These are phyloP conservation scores for Entonaema liquescens DNA, from an alignment of 495 filamentous ascomycete genomes.

Conservation along the genomic window DNA sequence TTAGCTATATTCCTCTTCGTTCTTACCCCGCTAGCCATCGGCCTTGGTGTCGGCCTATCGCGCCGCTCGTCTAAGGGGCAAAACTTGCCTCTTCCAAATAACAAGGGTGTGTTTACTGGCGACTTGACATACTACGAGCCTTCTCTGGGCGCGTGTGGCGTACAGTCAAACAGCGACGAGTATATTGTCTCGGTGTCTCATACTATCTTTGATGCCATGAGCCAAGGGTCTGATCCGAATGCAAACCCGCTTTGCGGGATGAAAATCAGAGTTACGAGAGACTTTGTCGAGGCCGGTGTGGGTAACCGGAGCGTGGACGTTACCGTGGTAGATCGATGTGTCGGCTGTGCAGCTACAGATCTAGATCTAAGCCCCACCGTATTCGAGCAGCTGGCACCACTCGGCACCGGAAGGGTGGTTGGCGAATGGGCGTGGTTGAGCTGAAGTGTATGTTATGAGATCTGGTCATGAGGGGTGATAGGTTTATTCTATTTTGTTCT, in stretches of 20 bases:
- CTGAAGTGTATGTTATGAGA: constrained; percentile 4
- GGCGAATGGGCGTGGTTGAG: constrained; percentile 76
- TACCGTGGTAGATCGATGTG: constrained; percentile 78
- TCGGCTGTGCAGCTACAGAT: constrained; percentile 69
- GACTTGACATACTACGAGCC: constrained; percentile 77
- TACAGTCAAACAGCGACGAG: constrained; percentile 59
- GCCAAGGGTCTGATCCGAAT: constrained; percentile 68
- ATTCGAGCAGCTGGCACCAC: constrained; percentile 67
- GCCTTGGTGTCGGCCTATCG: constrained; percentile 46
- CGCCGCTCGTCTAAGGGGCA: constrained; percentile 14
- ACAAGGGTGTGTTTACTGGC: constrained; percentile 62
- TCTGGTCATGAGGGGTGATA: not conserved
- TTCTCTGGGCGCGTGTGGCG: constrained; percentile 76
- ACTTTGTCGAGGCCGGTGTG: constrained; percentile 47
- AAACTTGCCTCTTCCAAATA: constrained; percentile 66
- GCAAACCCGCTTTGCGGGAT: constrained; percentile 74
- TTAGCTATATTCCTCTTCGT: constrained; percentile 37
- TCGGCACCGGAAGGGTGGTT: constrained; percentile 64
- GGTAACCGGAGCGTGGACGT: constrained; percentile 65
- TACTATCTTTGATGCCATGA: constrained; percentile 69
- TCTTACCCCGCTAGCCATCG: constrained; percentile 45
- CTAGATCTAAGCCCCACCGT: constrained; percentile 70
- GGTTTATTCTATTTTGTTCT: not conserved
- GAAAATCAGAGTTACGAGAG: constrained; percentile 65
- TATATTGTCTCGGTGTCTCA: constrained; percentile 73